Evolutionary conservation across 2,329 filamentous ascomycete genomes (phyloP).

Genomic region (Fusarium lyarnte): DNA sequence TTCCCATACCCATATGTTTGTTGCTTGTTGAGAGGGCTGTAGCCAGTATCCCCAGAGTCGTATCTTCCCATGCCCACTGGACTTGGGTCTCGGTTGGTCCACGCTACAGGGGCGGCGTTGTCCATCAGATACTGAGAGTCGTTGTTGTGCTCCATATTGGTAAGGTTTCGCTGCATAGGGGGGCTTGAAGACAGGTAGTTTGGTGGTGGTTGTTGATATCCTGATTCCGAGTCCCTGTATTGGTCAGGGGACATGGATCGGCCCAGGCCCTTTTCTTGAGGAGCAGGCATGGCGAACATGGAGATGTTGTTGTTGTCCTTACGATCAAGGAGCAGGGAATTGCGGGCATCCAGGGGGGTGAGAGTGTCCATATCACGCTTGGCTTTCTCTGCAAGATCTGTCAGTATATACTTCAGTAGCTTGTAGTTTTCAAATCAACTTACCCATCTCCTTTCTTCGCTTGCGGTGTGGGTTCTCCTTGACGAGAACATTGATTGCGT

Average conservation of each 20-base stretch:
- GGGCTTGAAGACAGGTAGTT: slow-evolving; percentile 41
- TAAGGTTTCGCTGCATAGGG: slow-evolving; percentile 51
- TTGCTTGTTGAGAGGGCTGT: slow-evolving; percentile 27
- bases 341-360: slow-evolving; percentile 86
- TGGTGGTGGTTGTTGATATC: slow-evolving; percentile 29
- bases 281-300: slow-evolving; percentile 56
- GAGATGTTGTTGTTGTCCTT: slow-evolving; percentile 51
- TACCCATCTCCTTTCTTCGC: slow-evolving; percentile 89
- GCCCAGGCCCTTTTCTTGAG: slow-evolving; percentile 48
- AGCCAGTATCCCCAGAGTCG: slow-evolving; percentile 35
- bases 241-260: slow-evolving; percentile 49
- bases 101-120: slow-evolving; percentile 53
- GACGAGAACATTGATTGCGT: slow-evolving; percentile 83
- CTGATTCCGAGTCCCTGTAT: slow-evolving; percentile 42
- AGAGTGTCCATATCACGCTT: slow-evolving; percentile 82
- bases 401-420: slow-evolving; percentile 36
- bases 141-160: slow-evolving; percentile 47
- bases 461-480: slow-evolving; percentile 91
- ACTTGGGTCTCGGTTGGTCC: slow-evolving; percentile 39
- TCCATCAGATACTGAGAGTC: slow-evolving; percentile 52
- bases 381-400: slow-evolving; percentile 70
- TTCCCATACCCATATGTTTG: slow-evolving; percentile 39
- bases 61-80: slow-evolving; percentile 28
- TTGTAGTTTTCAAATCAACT: slow-evolving; percentile 47
- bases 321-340: slow-evolving; percentile 80